Evolutionary conservation across 306 rosid species (phyloP).

Genomic region (Pterocarpus santalinus): DNA sequence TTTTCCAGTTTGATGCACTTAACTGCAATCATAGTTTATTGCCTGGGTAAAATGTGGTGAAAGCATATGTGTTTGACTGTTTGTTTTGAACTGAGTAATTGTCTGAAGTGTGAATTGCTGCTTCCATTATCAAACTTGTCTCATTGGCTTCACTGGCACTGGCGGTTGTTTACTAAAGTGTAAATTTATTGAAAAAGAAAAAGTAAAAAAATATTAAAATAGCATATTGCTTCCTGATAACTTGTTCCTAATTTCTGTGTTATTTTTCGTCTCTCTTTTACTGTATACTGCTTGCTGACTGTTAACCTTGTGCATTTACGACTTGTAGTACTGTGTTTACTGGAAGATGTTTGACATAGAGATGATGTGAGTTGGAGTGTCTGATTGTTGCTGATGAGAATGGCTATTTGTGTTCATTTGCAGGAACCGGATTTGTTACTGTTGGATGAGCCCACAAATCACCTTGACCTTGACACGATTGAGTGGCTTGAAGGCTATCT

Average conservation of each 20-base stretch:
- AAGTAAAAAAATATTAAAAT: too few species aligned
- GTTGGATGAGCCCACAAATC: conserved; percentile 96
- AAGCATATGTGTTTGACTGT: too few species aligned
- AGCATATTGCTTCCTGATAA: too few species aligned
- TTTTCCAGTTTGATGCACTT: too few species aligned
- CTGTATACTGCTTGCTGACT: conserved; percentile 13
- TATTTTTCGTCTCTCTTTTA: background rate
- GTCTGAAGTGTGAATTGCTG: background rate
- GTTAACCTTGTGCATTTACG: conserved; percentile 8
- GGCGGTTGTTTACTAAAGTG: too few species aligned
- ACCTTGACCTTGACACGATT: conserved; percentile 96
- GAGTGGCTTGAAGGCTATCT: conserved; percentile 98
- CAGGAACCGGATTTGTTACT: conserved; percentile 96
- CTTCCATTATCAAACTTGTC: conserved; percentile 2
- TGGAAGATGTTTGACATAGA: conserved; percentile 14
- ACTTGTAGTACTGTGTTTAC: background rate
- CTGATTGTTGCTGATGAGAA: conserved; percentile 20
- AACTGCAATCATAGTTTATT: too few species aligned
- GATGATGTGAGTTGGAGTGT: background rate
- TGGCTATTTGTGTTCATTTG: conserved; percentile 43
- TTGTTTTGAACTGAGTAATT: too few species aligned
- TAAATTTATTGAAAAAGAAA: too few species aligned
- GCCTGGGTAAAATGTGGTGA: too few species aligned
- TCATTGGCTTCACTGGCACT: conserved; percentile 5
- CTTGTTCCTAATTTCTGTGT: background rate